Conservation (phyloP, 1,284 basidiomycete genomes). For the Pseudozyma sp. region DNA sequence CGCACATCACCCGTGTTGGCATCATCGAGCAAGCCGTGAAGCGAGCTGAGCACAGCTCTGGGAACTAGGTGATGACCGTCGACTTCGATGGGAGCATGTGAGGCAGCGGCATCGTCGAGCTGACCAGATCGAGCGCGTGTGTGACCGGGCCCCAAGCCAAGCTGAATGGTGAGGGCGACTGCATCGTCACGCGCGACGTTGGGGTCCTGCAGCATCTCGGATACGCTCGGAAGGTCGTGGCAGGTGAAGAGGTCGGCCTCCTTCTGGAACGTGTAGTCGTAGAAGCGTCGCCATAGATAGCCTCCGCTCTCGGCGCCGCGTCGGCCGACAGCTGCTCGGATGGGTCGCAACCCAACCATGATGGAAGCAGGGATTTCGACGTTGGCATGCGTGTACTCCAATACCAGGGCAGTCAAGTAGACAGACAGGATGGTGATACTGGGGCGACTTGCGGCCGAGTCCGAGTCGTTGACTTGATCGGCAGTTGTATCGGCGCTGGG, state of each 20-base stretch:
- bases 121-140: conserved; percentile 2
- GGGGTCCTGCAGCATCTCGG: conserved; percentile 46
- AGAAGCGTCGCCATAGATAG: conserved; percentile 53
- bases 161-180: conserved; percentile 59
- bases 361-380: conserved; percentile 52
- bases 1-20: conserved; percentile 63
- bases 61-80: conserved; percentile 54
- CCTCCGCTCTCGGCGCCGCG: conserved; percentile 26
- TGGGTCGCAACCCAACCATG: conserved; percentile 56
- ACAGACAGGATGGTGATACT: conserved; percentile 55
- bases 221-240: conserved; percentile 54
- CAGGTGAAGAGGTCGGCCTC: conserved; percentile 59
- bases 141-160: conserved; percentile 54
- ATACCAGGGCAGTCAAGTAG: conserved; percentile 53
- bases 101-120: conserved; percentile 8
- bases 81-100: conserved; percentile 50
- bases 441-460: conserved; percentile 2
- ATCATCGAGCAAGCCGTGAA: conserved; percentile 60
- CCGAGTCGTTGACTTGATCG: background rate
- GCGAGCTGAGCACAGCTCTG: conserved; percentile 41
- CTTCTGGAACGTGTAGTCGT: conserved; percentile 46
- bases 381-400: conserved; percentile 51
- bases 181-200: conserved; percentile 46
- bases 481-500: conserved; percentile 6
- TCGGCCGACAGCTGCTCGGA: conserved; percentile 16